Conservation (phyloP, 305 asterid genomes). For the Rubia balearica region DNA sequence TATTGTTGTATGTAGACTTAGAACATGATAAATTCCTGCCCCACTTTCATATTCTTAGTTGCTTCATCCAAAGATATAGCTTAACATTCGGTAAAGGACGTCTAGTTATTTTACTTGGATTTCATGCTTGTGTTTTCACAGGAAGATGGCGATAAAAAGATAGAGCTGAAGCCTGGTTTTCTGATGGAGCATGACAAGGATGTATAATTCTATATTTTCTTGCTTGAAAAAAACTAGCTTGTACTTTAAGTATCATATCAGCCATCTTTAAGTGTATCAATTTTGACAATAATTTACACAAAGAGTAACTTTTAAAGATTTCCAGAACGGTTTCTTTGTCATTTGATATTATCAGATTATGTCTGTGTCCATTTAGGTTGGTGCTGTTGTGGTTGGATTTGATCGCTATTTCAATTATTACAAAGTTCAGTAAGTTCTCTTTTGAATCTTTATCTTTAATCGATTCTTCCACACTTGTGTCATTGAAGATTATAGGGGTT, state of each 20-base stretch:
- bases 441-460: background rate
- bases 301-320: background rate
- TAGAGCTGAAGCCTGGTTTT: slow-evolving; percentile 89
- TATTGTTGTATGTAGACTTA: background rate
- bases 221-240: background rate
- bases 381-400: slow-evolving; percentile 97
- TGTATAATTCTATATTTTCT: slow-evolving; percentile 34
- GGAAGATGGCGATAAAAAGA: slow-evolving; percentile 86
- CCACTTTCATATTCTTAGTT: background rate
- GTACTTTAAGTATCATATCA: background rate
- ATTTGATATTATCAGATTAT: slow-evolving; percentile 15
- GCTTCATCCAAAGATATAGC: background rate
- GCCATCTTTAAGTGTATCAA: background rate
- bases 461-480: background rate
- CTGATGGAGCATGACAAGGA: slow-evolving; percentile 91
- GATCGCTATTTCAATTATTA: slow-evolving; percentile 95
- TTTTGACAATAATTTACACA: background rate
- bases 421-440: slow-evolving; percentile 81
- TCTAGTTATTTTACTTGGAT: background rate
- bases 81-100: background rate
- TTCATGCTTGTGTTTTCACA: slow-evolving; percentile 28
- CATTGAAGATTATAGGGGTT: background rate
- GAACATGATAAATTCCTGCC: background rate
- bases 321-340: background rate
- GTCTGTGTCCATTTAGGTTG: slow-evolving; percentile 50